phyloP scores from a whole-genome alignment of 306 rosid genomes.

The Delonix regia region DNA sequence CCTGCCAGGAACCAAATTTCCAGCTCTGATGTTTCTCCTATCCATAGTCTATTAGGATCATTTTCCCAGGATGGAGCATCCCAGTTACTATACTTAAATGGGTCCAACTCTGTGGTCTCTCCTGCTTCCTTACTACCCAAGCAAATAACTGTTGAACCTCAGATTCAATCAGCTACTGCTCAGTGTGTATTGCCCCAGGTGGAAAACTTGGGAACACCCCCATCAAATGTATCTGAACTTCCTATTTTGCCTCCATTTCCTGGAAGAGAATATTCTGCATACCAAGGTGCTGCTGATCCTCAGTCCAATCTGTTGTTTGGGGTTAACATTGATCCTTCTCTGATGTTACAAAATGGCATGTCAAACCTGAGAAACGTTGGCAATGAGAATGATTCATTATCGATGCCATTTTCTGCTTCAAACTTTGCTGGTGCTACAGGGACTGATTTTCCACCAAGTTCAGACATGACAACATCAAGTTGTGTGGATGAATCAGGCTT shows the following conservation, averaged over 20 bases:
- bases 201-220: slow-evolving; percentile 57
- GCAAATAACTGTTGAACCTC: slow-evolving; percentile 67
- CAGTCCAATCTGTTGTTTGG: slow-evolving; percentile 82
- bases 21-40: slow-evolving; percentile 64
- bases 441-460: slow-evolving; percentile 62
- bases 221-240: slow-evolving; percentile 52
- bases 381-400: slow-evolving; percentile 57
- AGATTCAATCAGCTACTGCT: slow-evolving; percentile 61
- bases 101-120: slow-evolving; percentile 51
- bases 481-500: slow-evolving; percentile 77
- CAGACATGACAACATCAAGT: slow-evolving; percentile 63
- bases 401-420: slow-evolving; percentile 64
- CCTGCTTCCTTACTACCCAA: slow-evolving; percentile 66
- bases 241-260: slow-evolving; percentile 84
- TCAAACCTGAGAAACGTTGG: slow-evolving; percentile 66
- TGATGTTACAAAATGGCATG: slow-evolving; percentile 73
- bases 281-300: slow-evolving; percentile 76
- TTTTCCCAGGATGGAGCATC: slow-evolving; percentile 69
- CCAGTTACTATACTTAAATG: slow-evolving; percentile 58
- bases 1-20: slow-evolving; percentile 60
- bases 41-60: slow-evolving; percentile 72
- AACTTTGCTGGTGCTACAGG: slow-evolving; percentile 65
- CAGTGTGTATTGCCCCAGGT: slow-evolving; percentile 65
- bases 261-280: slow-evolving; percentile 76
- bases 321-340: slow-evolving; percentile 76